Percentiles rank a stretch among this genome's conserved stretches.
Conservation (phyloP, 306 rosid species). For the Canavalia ensiformis region DNA sequence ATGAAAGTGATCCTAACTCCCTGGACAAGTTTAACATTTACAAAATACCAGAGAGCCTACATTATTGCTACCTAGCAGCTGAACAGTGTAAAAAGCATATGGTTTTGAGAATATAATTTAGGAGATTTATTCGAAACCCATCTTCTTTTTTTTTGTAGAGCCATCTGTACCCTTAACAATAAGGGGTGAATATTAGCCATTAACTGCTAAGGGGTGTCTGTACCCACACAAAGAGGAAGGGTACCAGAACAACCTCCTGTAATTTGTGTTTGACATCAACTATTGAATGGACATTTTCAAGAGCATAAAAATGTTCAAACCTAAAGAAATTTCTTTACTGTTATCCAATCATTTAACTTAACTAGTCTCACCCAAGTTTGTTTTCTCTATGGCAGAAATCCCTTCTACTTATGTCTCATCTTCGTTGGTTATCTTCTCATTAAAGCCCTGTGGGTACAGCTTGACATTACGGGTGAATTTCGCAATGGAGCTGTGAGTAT, state of each 20-base stretch:
- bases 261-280: constrained; percentile 22
- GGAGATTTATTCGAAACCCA: neutral
- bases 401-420: constrained; percentile 73
- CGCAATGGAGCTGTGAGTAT: constrained; percentile 82
- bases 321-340: constrained; percentile 19
- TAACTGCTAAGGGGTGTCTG: neutral
- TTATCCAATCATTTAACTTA: constrained; percentile 3
- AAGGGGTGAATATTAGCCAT: neutral
- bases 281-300: constrained; percentile 17
- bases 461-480: constrained; percentile 71
- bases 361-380: constrained; percentile 37
- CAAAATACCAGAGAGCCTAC: neutral
- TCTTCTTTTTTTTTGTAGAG: neutral
- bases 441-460: constrained; percentile 88
- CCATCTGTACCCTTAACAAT: neutral
- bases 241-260: neutral
- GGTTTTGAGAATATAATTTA: neutral
- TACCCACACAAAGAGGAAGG: constrained; percentile 17
- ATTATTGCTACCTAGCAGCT: neutral
- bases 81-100: neutral
- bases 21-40: neutral
- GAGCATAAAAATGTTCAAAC: constrained; percentile 24
- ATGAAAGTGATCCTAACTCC: neutral
- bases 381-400: constrained; percentile 73
- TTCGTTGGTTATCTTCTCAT: constrained; percentile 71